These are phyloP conservation scores for Rhodamnia rubescens DNA, from an alignment of 345 rosid genomes.

Conservation along the genomic window DNA sequence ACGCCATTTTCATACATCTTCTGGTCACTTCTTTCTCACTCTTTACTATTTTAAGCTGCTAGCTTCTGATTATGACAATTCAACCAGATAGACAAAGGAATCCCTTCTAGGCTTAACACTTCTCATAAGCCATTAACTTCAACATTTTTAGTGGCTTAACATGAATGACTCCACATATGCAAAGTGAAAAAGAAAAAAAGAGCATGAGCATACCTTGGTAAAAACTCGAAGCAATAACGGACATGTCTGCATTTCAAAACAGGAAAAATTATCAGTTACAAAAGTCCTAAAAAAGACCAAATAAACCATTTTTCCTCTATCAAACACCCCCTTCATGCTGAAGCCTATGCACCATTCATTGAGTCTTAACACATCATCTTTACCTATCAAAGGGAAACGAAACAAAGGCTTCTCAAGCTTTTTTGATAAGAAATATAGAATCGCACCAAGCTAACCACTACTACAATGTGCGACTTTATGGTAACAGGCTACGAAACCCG, in stretches of 20 bases:
- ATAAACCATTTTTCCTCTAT: background rate
- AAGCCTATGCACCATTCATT: background rate
- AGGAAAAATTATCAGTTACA: background rate
- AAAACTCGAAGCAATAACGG: slow-evolving; percentile 89
- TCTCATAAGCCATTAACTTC: background rate
- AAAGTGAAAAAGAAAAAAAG: background rate
- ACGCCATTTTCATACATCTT: background rate
- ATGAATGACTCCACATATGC: background rate
- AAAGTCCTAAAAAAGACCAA: background rate
- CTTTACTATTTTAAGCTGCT: background rate
- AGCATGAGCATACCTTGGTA: slow-evolving; percentile 53
- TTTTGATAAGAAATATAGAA: background rate
- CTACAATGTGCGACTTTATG: background rate
- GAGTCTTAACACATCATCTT: background rate
- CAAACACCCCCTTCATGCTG: background rate
- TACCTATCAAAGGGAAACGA: background rate
- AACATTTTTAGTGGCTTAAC: background rate
- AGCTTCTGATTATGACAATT: background rate
- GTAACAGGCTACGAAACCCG: background rate
- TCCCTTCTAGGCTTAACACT: background rate
- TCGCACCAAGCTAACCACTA: background rate
- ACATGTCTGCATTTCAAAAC: slow-evolving; percentile 56
- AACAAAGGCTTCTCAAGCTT: background rate
- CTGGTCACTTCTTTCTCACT: background rate
- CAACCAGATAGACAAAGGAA: background rate